Base-by-base conservation (phyloP, 148 eudicot species). In the Cornus florida region DNA sequence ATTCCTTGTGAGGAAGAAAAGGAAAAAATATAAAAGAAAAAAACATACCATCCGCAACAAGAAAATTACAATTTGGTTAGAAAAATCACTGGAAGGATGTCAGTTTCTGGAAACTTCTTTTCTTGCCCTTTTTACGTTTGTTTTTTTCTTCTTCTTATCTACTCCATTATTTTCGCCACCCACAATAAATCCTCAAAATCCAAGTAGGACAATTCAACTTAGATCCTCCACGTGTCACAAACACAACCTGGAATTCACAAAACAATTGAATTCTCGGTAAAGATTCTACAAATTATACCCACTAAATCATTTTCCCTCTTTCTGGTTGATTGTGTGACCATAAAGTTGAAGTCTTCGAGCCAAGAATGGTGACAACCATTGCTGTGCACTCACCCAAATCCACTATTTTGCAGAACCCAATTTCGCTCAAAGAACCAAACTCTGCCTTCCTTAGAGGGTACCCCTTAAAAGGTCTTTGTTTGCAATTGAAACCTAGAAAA, bases 321-420 rank as follows among this genome's bases (percentile, higher is more conserved):
- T 62, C 66, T n/a, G 7, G 66, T 62, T 60, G 65, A 17, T 60
- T 19, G 28, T 28, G 28, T 60, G 0, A 17, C n/a, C 6, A 60
- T 60, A 12, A 60, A 60, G 65, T 10, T 2, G 6, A 20, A 53
- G 7, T 28, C 17, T 33, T 22, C 33, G 24, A 13, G 35, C 19
- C 22, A 73, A 77, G 64, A 66, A 88, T 88, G 91, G 89, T 77
- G 70, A 86, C 87, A 77, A 83, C 87, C 7, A 41, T 83, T 72
- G 80, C 86, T 69, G 84, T 82, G 10, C 76, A 82, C 48, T 79
- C 72, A 77, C 75, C 88, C 57, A 85, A 87, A 83, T 71, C 90
- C 11, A 62, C 75, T 32, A 10, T 73, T 80, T 35, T 82, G 59
- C 87, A 74, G 46, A 76, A 69, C 66, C 69, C 82, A 70, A 57